Percentiles rank a stretch among this genome's conserved stretches.
Conservation (phyloP, 2,329 filamentous ascomycete genomes). For the Ophiosphaerella narmari region DNA sequence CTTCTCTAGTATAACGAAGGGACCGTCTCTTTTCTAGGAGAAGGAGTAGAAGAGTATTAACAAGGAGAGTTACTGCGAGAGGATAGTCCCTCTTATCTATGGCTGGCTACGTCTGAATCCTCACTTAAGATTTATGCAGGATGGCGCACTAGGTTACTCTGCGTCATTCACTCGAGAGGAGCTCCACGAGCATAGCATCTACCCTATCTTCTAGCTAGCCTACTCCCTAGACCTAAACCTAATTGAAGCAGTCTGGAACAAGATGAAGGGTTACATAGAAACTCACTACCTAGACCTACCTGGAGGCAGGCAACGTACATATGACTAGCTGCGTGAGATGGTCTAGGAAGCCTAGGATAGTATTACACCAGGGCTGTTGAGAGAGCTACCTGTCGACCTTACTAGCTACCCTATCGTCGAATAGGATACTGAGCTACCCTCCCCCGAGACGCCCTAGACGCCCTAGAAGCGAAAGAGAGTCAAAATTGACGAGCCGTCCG, state of each 20-base stretch:
- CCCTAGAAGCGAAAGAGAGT: too few relatives aligned
- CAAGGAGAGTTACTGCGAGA: too few relatives aligned
- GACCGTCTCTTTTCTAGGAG: too few relatives aligned
- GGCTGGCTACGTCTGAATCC: background rate
- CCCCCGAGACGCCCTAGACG: too few relatives aligned
- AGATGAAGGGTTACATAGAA: background rate
- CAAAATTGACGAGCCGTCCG: too few relatives aligned
- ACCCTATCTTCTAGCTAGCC: background rate
- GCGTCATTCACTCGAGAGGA: background rate
- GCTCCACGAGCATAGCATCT: background rate
- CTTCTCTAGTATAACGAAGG: too few relatives aligned
- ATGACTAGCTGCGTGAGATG: background rate
- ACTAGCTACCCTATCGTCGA: too few relatives aligned
- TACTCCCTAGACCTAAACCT: background rate
- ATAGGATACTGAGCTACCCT: too few relatives aligned
- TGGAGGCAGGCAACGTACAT: background rate
- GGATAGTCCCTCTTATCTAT: background rate
- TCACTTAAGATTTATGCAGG: constrained; percentile 1
- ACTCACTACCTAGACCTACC: background rate
- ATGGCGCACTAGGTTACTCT: background rate
- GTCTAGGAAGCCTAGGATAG: background rate
- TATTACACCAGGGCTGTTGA: background rate
- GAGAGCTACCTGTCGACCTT: too few relatives aligned
- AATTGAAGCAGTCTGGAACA: background rate
- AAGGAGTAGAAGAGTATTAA: too few relatives aligned